Percentiles rank a stretch among this genome's conserved stretches.
Conservation (phyloP, 345 rosid species). For the Lagerstroemia speciosa region DNA sequence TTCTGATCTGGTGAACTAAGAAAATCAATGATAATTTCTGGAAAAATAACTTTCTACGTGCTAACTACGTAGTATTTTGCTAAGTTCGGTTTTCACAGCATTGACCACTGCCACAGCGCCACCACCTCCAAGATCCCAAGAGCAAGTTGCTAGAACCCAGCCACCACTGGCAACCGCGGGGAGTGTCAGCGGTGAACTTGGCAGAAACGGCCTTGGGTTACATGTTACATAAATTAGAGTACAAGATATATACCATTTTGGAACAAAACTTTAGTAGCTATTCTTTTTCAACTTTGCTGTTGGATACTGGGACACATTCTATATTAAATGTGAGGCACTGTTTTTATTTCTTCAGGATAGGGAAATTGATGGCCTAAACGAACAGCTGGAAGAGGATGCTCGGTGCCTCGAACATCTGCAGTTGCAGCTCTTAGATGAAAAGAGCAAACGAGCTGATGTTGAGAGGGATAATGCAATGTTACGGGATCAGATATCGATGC, state of each 20-base stretch:
- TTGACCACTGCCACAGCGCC: not conserved
- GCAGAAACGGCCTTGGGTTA: not conserved
- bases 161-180: too few species aligned
- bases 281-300: not conserved
- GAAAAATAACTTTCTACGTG: too few species aligned
- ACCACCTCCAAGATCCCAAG: too few species aligned
- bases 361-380: conserved; percentile 80
- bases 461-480: conserved; percentile 77
- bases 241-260: not conserved
- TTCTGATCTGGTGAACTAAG: not conserved
- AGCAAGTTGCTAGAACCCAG: too few species aligned
- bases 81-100: not conserved
- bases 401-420: conserved; percentile 79
- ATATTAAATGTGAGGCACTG: not conserved
- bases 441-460: conserved; percentile 61
- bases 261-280: not conserved
- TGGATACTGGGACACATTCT: not conserved
- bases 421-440: conserved; percentile 69
- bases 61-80: not conserved
- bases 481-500: conserved; percentile 72
- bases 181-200: not conserved
- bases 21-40: not conserved
- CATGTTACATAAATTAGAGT: not conserved
- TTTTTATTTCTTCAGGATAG: conserved; percentile 46
- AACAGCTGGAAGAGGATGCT: conserved; percentile 83